Conservation (phyloP, 805 yeast genomes). For the Metschnikowia santaceciliae region DNA sequence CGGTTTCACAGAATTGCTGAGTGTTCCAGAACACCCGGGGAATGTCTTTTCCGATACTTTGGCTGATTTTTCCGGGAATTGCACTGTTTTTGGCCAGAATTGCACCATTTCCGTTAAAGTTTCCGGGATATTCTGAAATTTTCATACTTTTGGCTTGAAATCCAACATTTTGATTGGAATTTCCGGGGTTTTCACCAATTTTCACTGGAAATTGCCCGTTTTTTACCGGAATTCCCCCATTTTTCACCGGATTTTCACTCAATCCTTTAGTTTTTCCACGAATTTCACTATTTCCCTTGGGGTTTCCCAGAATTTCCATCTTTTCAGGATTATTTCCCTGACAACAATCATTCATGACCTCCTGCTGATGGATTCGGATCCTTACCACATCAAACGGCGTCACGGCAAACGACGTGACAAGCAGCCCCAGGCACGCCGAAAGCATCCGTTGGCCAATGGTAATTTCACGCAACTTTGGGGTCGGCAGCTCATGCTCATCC, state of each 20-base stretch:
- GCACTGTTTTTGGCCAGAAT: too few species aligned
- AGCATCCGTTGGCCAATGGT: slow-evolving; percentile 62
- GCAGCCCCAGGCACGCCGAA: slow-evolving; percentile 74
- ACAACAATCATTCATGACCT: slow-evolving; percentile 36
- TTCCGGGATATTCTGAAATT: too few species aligned
- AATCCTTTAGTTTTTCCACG: too few species aligned
- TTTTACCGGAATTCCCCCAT: too few species aligned
- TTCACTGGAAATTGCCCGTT: too few species aligned
- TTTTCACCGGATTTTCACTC: too few species aligned
- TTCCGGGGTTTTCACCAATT: too few species aligned
- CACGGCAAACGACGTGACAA: slow-evolving; percentile 66
- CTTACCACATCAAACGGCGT: slow-evolving; percentile 83
- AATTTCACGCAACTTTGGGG: slow-evolving; percentile 26
- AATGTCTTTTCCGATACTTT: neutral
- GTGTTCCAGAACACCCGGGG: slow-evolving; percentile 31
- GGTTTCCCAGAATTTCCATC: neutral
- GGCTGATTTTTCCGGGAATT: too few species aligned
- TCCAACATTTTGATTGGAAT: too few species aligned
- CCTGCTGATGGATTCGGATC: slow-evolving; percentile 75
- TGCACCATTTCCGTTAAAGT: too few species aligned
- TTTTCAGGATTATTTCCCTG: too few species aligned
- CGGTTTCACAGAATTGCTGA: slow-evolving; percentile 33
- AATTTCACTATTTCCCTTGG: neutral
- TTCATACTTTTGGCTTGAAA: too few species aligned
- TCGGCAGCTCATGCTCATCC: slow-evolving; percentile 19